Percentiles rank a stretch among this genome's conserved stretches.
Conservation (phyloP, 768 basidiomycete genomes). For the Arthromyces matolae region DNA sequence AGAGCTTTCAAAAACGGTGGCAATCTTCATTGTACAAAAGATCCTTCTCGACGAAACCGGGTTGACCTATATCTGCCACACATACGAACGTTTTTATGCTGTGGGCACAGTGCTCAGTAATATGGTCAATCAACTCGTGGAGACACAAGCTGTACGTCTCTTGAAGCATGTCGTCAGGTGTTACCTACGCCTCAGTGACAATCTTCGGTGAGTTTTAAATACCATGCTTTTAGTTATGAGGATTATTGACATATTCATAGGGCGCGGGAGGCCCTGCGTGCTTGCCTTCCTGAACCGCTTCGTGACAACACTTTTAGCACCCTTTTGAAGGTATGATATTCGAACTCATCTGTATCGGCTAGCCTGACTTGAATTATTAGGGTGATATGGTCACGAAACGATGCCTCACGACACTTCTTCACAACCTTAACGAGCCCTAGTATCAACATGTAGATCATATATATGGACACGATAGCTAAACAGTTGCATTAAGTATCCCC, state of each 20-base stretch:
- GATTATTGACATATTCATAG: constrained; percentile 36
- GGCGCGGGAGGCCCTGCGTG: constrained; percentile 91
- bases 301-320: constrained; percentile 90
- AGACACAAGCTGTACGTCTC: constrained; percentile 93
- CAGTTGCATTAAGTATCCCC: constrained; percentile 15
- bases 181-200: constrained; percentile 94
- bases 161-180: constrained; percentile 98
- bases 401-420: constrained; percentile 84
- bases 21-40: constrained; percentile 99
- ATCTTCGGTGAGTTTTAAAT: constrained; percentile 72
- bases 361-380: constrained; percentile 36
- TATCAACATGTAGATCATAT: constrained; percentile 14
- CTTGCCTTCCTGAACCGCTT: constrained; percentile 93
- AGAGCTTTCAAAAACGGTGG: constrained; percentile 97
- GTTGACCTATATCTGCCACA: constrained; percentile 97
- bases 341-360: not conserved
- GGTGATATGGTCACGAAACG: constrained; percentile 98
- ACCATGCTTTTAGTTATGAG: not conserved
- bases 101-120: constrained; percentile 97
- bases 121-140: constrained; percentile 97
- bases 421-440: constrained; percentile 78
- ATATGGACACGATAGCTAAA: constrained; percentile 18
- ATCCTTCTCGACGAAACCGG: constrained; percentile 96
- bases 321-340: constrained; percentile 73
- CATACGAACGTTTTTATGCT: constrained; percentile 99